Evolutionary conservation across 805 yeast species (phyloP).

Genomic region (Spathaspora boniae): DNA sequence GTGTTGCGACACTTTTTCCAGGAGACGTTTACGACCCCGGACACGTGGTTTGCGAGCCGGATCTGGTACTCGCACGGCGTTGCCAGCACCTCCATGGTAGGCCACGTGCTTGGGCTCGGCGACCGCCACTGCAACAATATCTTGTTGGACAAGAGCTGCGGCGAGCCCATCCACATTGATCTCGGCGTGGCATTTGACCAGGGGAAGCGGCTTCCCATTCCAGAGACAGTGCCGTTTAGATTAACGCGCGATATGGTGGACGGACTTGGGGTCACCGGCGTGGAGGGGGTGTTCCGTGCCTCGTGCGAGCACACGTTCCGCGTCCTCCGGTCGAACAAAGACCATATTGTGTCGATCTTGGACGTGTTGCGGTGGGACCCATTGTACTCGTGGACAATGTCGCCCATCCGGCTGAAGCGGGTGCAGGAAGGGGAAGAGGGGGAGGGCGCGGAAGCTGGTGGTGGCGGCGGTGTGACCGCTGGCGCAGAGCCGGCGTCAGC

Average conservation of each 20-base stretch:
- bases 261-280: constrained; percentile 86
- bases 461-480: constrained; percentile 7
- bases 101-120: constrained; percentile 86
- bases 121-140: constrained; percentile 94
- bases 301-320: constrained; percentile 71
- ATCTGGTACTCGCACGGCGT: constrained; percentile 68
- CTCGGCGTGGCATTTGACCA: constrained; percentile 96
- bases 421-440: constrained; percentile 42
- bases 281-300: constrained; percentile 68
- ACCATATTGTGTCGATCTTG: constrained; percentile 72
- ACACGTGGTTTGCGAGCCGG: constrained; percentile 69
- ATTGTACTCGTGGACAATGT: constrained; percentile 83
- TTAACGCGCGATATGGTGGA: constrained; percentile 84
- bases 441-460: constrained; percentile 11
- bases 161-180: constrained; percentile 95
- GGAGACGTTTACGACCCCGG: constrained; percentile 60
- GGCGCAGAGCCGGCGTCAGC: constrained; percentile 29
- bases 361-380: constrained; percentile 93
- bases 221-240: constrained; percentile 93
- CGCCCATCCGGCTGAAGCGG: constrained; percentile 62
- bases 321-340: constrained; percentile 61
- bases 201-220: constrained; percentile 77
- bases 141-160: constrained; percentile 71
- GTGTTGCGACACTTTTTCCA: constrained; percentile 69
- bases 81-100: constrained; percentile 83